Evolutionary conservation across 495 filamentous ascomycete species (phyloP).

Genomic region (Hypoxylon fragiforme): DNA sequence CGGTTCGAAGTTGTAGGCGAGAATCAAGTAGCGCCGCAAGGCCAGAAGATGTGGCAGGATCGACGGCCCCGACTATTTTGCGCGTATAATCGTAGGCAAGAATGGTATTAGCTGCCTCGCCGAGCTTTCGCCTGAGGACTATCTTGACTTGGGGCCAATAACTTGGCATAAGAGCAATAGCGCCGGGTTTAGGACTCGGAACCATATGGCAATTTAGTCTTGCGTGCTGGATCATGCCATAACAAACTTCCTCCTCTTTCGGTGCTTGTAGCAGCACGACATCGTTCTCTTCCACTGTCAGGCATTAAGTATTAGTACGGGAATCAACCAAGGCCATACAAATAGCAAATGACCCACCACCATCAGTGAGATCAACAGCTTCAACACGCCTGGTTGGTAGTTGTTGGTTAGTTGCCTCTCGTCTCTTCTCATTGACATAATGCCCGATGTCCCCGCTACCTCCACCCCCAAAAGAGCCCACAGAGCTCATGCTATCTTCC

Average conservation of each 20-base stretch:
- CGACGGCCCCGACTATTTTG: conserved; percentile 72
- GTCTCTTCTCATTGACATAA: conserved; percentile 60
- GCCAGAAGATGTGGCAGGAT: conserved; percentile 65
- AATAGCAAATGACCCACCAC: conserved; percentile 49
- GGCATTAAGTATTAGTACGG: conserved; percentile 14
- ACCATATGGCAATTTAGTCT: conserved; percentile 68
- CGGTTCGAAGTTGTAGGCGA: conserved; percentile 62
- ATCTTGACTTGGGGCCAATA: conserved; percentile 78
- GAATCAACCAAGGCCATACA: neutral
- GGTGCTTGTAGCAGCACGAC: conserved; percentile 47
- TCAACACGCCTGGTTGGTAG: conserved; percentile 35
- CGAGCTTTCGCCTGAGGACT: conserved; percentile 57
- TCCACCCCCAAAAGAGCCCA: conserved; percentile 45
- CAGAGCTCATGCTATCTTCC: conserved; percentile 47
- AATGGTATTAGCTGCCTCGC: conserved; percentile 60
- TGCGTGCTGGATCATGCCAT: conserved; percentile 73
- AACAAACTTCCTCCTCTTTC: conserved; percentile 73
- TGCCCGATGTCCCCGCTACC: conserved; percentile 63
- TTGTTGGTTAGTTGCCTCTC: conserved; percentile 49
- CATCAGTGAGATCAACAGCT: conserved; percentile 69
- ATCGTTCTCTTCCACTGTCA: conserved; percentile 56
- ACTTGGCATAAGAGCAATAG: conserved; percentile 50
- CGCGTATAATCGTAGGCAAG: conserved; percentile 70
- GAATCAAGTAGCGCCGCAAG: conserved; percentile 73
- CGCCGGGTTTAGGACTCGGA: conserved; percentile 63